Conservation (phyloP, 1,284 basidiomycete species). For the Porogramme epimiltina region DNA sequence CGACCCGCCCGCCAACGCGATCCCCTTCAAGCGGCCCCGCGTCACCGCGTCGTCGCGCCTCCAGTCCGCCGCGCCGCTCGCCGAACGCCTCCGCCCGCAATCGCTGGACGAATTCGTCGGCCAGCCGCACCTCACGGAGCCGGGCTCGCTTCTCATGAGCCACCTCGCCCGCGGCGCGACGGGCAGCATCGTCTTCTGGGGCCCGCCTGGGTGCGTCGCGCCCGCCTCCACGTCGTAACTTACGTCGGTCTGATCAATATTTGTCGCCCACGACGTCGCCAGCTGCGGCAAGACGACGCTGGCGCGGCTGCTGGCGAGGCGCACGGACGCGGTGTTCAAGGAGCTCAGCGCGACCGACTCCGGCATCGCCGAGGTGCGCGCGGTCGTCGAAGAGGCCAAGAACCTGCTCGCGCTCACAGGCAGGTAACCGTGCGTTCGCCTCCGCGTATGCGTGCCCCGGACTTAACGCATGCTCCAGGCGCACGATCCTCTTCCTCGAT, state of each 20-base stretch:
- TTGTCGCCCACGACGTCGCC: not conserved
- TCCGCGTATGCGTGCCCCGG: not conserved
- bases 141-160: conserved; percentile 54
- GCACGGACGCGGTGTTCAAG: conserved; percentile 65
- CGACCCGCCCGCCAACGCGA: conserved; percentile 16
- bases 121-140: conserved; percentile 60
- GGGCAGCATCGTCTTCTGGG: conserved; percentile 77
- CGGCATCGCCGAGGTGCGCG: conserved; percentile 79
- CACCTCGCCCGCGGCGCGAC: conserved; percentile 47
- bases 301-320: conserved; percentile 67
- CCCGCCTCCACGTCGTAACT: not conserved
- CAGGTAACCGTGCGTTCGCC: conserved; percentile 40
- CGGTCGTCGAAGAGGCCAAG: conserved; percentile 82
- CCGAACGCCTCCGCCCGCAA: conserved; percentile 66
- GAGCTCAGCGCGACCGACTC: conserved; percentile 79
- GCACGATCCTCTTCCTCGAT: conserved; percentile 80
- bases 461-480: conserved; percentile 37
- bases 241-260: not conserved
- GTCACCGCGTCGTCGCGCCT: conserved; percentile 31
- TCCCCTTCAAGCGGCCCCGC: conserved; percentile 30
- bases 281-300: conserved; percentile 83
- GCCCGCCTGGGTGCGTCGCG: conserved; percentile 69
- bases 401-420: conserved; percentile 70
- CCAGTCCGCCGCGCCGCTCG: conserved; percentile 52
- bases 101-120: conserved; percentile 68